Evolutionary conservation across 2,329 filamentous ascomycete species (phyloP).

Genomic region (Curvularia lunata): DNA sequence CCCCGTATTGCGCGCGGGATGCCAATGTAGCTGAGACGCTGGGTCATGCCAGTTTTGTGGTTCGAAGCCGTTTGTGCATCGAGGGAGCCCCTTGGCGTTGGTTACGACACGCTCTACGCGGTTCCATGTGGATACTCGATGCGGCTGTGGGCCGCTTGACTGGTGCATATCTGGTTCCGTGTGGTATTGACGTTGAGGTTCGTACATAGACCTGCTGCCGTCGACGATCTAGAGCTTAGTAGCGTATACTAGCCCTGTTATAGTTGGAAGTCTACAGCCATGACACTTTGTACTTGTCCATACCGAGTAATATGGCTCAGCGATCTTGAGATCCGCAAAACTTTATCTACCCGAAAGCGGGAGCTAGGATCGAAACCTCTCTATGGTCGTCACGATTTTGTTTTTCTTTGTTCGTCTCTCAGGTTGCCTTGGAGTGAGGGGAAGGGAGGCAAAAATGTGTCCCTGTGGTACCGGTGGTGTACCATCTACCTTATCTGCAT

Average conservation of each 20-base stretch:
- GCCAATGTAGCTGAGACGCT: constrained; percentile 24
- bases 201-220: constrained; percentile 27
- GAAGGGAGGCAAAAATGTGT: neutral
- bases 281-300: constrained; percentile 20
- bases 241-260: constrained; percentile 17
- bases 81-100: constrained; percentile 15
- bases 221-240: constrained; percentile 32
- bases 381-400: constrained; percentile 26
- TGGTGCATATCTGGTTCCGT: constrained; percentile 24
- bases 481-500: constrained; percentile 6
- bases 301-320: constrained; percentile 24
- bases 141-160: constrained; percentile 24
- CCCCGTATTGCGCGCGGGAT: constrained; percentile 22
- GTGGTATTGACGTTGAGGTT: constrained; percentile 35
- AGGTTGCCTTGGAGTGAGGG: constrained; percentile 5
- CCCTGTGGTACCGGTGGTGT: constrained; percentile 7
- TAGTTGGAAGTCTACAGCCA: constrained; percentile 16
- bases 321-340: constrained; percentile 32
- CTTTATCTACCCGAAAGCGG: constrained; percentile 44
- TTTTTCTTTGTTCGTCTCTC: constrained; percentile 9
- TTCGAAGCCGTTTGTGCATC: constrained; percentile 22
- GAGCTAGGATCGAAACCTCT: constrained; percentile 45
- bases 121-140: constrained; percentile 26
- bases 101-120: constrained; percentile 18
- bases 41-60: constrained; percentile 24